phyloP scores from a whole-genome alignment of 257 asterid species.

The Striga asiatica region DNA sequence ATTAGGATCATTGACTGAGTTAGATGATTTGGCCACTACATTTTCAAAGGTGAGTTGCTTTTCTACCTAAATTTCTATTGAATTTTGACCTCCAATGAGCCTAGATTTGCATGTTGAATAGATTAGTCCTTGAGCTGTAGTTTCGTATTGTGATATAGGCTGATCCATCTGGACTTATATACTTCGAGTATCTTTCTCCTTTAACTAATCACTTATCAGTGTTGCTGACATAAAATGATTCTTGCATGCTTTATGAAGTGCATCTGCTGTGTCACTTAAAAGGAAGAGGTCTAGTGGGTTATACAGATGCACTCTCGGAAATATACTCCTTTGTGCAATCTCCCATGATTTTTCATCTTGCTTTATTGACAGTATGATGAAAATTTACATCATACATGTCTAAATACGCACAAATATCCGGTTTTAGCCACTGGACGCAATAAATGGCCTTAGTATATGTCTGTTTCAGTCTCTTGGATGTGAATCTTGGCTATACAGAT shows the following conservation, averaged over 20 bases:
- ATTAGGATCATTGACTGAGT: constrained; percentile 58
- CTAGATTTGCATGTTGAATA: neutral
- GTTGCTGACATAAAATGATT: neutral
- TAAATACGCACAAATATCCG: neutral
- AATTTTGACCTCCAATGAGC: constrained; percentile 4
- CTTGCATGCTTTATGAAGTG: neutral
- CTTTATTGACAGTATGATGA: neutral
- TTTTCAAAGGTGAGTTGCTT: constrained; percentile 54
- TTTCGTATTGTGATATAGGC: neutral
- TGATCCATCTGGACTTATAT: neutral
- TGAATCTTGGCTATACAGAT: neutral
- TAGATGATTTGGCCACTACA: constrained; percentile 70
- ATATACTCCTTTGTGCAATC: neutral
- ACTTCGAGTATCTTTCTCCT: neutral
- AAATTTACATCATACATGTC: neutral
- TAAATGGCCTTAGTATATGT: neutral
- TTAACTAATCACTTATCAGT: no score
- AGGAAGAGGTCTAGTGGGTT: neutral
- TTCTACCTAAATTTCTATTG: constrained; percentile 7
- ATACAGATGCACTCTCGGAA: neutral
- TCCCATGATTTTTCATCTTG: neutral
- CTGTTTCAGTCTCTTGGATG: no score
- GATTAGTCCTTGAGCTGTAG: neutral
- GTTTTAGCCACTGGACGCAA: neutral
- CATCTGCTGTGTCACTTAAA: neutral